These are phyloP conservation scores for Aspergillus cristatus DNA, from an alignment of 495 filamentous ascomycete species.

Conservation along the genomic window DNA sequence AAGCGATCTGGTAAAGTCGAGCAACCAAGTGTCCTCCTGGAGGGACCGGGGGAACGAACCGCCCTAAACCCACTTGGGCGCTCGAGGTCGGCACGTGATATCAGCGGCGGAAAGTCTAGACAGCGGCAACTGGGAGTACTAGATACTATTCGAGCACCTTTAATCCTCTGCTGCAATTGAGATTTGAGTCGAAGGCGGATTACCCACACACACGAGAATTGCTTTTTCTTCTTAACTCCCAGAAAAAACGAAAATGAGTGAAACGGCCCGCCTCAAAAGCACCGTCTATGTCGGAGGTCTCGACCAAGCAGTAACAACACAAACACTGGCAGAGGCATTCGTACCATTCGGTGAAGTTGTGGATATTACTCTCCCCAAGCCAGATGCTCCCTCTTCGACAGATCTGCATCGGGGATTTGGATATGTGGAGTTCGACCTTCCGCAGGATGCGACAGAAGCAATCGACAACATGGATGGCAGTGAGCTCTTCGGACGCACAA, in stretches of 20 bases:
- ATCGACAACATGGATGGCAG: slow-evolving; percentile 99
- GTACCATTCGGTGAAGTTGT: slow-evolving; percentile 92
- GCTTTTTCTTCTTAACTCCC: no score
- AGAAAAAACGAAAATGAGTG: slow-evolving; percentile 50
- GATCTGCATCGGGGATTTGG: slow-evolving; percentile 88
- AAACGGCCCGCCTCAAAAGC: slow-evolving; percentile 69
- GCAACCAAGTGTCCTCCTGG: slow-evolving; percentile 42
- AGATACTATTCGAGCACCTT: no score
- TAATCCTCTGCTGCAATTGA: no score
- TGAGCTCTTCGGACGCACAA: slow-evolving; percentile 85
- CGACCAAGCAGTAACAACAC: slow-evolving; percentile 62
- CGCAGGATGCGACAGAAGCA: slow-evolving; percentile 82
- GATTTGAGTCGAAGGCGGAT: no score
- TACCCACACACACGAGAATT: no score
- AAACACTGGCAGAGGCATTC: slow-evolving; percentile 80
- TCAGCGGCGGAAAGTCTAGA: slow-evolving; percentile 15
- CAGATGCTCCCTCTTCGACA: slow-evolving; percentile 58
- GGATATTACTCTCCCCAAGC: slow-evolving; percentile 80
- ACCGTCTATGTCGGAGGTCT: slow-evolving; percentile 90
- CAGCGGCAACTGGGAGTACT: no score
- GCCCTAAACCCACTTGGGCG: slow-evolving; percentile 27
- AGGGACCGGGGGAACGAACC: slow-evolving; percentile 22
- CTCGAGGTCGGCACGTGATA: slow-evolving; percentile 39
- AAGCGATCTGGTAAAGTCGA: slow-evolving; percentile 1
- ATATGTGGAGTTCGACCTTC: slow-evolving; percentile 88